Conservation (phyloP, 2,329 filamentous ascomycete species). For the Fusarium lateritium region DNA sequence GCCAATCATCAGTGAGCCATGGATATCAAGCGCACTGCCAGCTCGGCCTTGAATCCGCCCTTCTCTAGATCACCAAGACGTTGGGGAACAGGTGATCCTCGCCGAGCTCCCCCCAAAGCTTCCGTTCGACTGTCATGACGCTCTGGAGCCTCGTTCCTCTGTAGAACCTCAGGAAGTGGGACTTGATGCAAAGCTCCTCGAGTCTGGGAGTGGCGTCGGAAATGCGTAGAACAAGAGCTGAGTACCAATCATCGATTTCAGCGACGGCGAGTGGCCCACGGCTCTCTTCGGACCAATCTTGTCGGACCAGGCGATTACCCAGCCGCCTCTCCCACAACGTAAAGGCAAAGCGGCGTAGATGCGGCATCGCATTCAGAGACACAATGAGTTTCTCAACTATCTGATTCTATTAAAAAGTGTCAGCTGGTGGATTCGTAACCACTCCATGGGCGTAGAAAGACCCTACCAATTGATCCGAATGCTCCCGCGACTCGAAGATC, state of each 20-base stretch:
- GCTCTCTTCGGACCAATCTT: too few relatives aligned
- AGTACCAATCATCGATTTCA: background rate
- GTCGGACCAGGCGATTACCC: too few relatives aligned
- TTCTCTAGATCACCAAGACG: background rate
- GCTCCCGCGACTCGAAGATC: too few relatives aligned
- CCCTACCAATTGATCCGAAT: background rate
- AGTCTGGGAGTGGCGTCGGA: background rate
- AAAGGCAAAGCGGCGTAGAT: background rate
- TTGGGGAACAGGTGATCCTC: background rate
- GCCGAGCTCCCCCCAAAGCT: too few relatives aligned
- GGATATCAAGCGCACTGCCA: too few relatives aligned
- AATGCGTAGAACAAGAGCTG: background rate
- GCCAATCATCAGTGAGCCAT: too few relatives aligned
- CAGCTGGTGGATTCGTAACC: background rate
- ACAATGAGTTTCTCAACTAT: background rate
- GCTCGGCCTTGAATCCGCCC: background rate
- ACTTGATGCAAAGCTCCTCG: background rate
- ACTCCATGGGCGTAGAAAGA: fast-evolving
- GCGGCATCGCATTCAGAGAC: background rate
- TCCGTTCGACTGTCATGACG: background rate
- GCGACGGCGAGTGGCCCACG: too few relatives aligned
- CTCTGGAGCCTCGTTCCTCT: background rate
- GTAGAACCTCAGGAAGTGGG: too few relatives aligned
- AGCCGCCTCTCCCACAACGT: background rate
- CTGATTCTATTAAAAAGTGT: background rate